Evolutionary conservation across 1,284 basidiomycete genomes (phyloP).

Genomic region (Termitomyces sp.): DNA sequence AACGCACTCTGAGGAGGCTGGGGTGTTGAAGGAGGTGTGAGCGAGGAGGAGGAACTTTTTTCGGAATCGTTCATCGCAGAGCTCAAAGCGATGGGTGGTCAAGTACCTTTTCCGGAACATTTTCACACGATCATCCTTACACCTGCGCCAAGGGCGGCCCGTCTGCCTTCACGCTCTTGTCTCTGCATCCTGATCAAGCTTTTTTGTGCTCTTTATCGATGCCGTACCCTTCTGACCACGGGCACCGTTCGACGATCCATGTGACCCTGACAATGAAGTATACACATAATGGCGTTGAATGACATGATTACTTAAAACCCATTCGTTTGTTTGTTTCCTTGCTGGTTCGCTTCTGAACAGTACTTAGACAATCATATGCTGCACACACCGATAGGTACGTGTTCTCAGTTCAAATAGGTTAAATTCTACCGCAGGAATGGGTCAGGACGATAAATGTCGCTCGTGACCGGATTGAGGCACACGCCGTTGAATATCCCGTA

Average conservation of each 20-base stretch:
- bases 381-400: neutral
- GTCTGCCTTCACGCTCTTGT: too few relatives aligned
- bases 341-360: neutral
- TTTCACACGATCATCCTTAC: slow-evolving; percentile 15
- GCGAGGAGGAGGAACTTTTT: slow-evolving; percentile 19
- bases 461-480: neutral
- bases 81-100: slow-evolving; percentile 1
- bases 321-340: neutral
- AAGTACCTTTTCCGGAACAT: slow-evolving; percentile 11
- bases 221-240: too few relatives aligned
- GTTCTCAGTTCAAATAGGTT: neutral
- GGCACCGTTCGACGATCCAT: too few relatives aligned
- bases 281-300: too few relatives aligned
- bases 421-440: neutral
- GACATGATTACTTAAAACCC: too few relatives aligned
- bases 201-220: neutral
- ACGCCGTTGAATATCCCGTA: neutral
- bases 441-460: neutral
- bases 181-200: neutral
- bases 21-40: slow-evolving; percentile 11
- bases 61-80: slow-evolving; percentile 24
- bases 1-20: slow-evolving; percentile 31
- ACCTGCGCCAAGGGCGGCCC: too few relatives aligned
- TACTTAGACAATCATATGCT: neutral
- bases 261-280: neutral